These are phyloP conservation scores for Pyropia haitanensis DNA, from an alignment of 23 red algal genomes.

Conservation along the genomic window DNA sequence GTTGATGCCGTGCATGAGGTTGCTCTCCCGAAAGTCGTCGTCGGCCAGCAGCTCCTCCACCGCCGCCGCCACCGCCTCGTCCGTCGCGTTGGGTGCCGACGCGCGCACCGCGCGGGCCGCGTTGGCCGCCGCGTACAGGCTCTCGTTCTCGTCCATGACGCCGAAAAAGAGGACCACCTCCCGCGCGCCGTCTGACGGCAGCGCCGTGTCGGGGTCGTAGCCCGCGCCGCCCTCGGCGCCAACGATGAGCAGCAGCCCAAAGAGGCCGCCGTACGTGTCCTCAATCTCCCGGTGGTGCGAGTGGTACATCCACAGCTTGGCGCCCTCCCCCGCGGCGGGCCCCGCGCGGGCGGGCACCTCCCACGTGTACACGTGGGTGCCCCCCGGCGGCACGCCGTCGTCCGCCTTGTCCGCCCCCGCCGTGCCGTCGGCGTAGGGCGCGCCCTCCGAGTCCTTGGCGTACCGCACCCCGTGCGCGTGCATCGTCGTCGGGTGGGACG, in stretches of 20 bases:
- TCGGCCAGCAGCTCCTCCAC: constrained; percentile 7
- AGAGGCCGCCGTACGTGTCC: constrained; percentile 31
- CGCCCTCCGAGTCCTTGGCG: constrained; percentile 18
- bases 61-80: background rate
- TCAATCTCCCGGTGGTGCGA: constrained; percentile 24
- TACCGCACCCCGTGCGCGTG: constrained; percentile 38
- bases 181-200: constrained; percentile 8
- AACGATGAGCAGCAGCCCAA: constrained; percentile 14
- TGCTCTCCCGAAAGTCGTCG: constrained; percentile 34
- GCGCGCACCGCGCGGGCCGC: background rate
- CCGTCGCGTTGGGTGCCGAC: background rate
- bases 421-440: constrained; percentile 25
- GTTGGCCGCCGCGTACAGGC: constrained; percentile 7
- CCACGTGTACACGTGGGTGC: constrained; percentile 14
- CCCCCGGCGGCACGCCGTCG: constrained; percentile 9
- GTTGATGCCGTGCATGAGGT: constrained; percentile 39
- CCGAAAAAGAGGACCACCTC: constrained; percentile 21
- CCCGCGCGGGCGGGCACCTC: constrained; percentile 20
- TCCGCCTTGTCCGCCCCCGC: constrained; percentile 6
- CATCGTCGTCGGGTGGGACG: constrained; percentile 10
- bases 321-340: constrained; percentile 14
- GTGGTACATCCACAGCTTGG: constrained; percentile 38
- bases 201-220: constrained; percentile 15
- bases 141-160: constrained; percentile 27
- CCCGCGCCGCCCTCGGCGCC: background rate